Conservation (phyloP, 202 grass and related monocot genomes). For the Elaeis oleifera region DNA sequence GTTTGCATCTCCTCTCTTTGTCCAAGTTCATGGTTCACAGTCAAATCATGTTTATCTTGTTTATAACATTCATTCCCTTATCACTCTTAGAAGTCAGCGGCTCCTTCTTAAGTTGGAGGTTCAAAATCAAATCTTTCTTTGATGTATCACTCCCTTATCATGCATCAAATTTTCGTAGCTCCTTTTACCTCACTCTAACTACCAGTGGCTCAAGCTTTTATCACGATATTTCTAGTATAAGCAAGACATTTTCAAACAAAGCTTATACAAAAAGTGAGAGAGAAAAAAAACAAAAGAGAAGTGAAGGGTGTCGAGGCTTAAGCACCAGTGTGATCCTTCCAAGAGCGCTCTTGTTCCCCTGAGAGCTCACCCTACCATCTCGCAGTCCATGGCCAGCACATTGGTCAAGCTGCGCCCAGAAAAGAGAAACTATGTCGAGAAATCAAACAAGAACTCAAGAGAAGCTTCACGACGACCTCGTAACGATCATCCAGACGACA, state of each 20-base stretch:
- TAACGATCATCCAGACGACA: no score
- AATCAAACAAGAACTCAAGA: slow-evolving; percentile 6
- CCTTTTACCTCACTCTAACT: no score
- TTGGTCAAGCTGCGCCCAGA: slow-evolving; percentile 55
- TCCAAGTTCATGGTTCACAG: no score
- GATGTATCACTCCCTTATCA: no score
- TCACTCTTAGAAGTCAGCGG: no score
- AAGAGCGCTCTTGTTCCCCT: slow-evolving; percentile 64
- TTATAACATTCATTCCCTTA: no score
- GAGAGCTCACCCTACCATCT: slow-evolving; percentile 83
- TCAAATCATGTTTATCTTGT: no score
- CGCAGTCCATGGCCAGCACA: slow-evolving; percentile 66
- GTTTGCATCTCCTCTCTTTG: no score
- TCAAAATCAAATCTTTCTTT: no score
- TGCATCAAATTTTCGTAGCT: no score
- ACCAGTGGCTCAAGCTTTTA: background rate
- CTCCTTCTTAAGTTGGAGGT: no score
- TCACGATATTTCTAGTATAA: background rate
- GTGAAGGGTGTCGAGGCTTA: slow-evolving; percentile 2
- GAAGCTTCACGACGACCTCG: background rate
- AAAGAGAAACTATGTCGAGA: background rate
- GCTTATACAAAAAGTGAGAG: background rate
- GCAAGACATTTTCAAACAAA: background rate
- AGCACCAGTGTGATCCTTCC: slow-evolving; percentile 74
- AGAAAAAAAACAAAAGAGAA: background rate